Base-by-base conservation (phyloP, 352 stramenopile species). In the Globisporangium mamillatum region DNA sequence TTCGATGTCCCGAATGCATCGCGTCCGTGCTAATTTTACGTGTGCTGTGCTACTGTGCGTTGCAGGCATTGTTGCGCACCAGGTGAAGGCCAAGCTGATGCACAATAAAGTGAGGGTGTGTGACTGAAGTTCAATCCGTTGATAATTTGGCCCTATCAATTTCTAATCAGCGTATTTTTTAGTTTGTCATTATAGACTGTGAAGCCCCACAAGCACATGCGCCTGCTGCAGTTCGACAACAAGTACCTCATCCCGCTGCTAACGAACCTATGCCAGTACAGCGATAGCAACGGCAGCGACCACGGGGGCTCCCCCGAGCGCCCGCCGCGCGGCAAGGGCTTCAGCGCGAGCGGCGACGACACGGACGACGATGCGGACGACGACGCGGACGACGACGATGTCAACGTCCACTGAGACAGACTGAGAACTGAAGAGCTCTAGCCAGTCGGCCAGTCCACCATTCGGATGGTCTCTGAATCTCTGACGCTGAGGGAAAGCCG, bases 211-310 rank as follows among this genome's bases (percentile, higher is more conserved):
- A 88, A 89, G 64, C 83, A 92, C 81, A 93, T 94, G 84, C 74
- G 76, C 22, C 67, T 88, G 36, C 73, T 95, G 60, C 84, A 93
- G 72, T 95, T 94, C 67, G 86, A 95, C 74, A 91, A 93, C 76
- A 93, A 94, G 67, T 94, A 92, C 68, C 66, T 95, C 38, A 90
- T 94, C 69, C 84, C 86, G 34, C 69, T 95, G 63, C 78, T 95
- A 25, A 95, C 85, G 22, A 87, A 90, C 57, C 60, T 95, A 53
- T 89, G 81, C 68, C 79, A 87, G 6, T 82, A 86, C 50, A 75
- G 73, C 41, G 70, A 75, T 44, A 77, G 82, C 53, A 78, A 71
- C 41, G 75, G 77, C 56, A 84, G 75, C 16, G 41, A n/a, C 41
- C 4, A 48, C 41, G 41, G 38, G 10, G 38, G 14, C 1, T n/a